phyloP scores from a whole-genome alignment of 2,329 filamentous ascomycete species.

The Penicillium decumbens region DNA sequence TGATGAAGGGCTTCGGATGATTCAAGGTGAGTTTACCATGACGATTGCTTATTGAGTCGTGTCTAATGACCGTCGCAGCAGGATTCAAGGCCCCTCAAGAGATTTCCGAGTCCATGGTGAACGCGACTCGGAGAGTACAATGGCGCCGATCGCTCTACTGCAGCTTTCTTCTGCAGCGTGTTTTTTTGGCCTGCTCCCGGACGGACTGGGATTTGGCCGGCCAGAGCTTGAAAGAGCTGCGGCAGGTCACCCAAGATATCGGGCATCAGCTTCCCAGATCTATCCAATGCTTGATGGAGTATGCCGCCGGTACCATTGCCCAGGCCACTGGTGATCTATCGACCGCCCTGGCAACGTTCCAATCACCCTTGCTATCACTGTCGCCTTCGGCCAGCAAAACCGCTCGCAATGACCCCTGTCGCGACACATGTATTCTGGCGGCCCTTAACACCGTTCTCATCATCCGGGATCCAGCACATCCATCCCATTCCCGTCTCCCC shows the following conservation, averaged over 20 bases:
- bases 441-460: slow-evolving; percentile 67
- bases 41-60: slow-evolving; percentile 11
- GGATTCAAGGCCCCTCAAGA: slow-evolving; percentile 39
- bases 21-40: slow-evolving; percentile 38
- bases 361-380: slow-evolving; percentile 57
- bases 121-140: slow-evolving; percentile 55
- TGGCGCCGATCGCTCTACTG: slow-evolving; percentile 64
- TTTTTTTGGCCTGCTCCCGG: slow-evolving; percentile 64
- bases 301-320: slow-evolving; percentile 69
- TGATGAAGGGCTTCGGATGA: slow-evolving; percentile 52
- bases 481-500: slow-evolving; percentile 56
- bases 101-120: slow-evolving; percentile 52
- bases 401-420: slow-evolving; percentile 49
- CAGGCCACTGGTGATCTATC: slow-evolving; percentile 72
- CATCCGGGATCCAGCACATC: slow-evolving; percentile 58
- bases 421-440: slow-evolving; percentile 61
- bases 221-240: slow-evolving; percentile 53
- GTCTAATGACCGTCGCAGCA: slow-evolving; percentile 22
- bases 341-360: slow-evolving; percentile 64
- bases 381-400: slow-evolving; percentile 37
- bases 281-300: slow-evolving; percentile 57
- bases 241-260: slow-evolving; percentile 45
- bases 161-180: slow-evolving; percentile 67
- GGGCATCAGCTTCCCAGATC: slow-evolving; percentile 35
- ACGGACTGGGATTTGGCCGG: slow-evolving; percentile 65